Base-by-base conservation (phyloP, 192 early-diverging fungal genomes). In the Backusella mclennaniae region DNA sequence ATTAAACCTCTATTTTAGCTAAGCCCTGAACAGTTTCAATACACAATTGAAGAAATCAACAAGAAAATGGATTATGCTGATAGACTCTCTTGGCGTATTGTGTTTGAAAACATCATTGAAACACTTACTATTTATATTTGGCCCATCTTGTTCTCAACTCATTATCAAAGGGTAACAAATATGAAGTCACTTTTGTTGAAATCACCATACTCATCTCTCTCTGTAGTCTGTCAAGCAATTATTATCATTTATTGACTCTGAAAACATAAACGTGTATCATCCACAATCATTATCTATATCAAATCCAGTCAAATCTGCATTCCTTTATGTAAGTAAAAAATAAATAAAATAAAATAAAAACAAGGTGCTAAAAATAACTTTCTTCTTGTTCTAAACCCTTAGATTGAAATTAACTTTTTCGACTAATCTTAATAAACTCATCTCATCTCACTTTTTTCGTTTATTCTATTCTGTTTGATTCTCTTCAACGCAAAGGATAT, bases 31-130 rank as follows among this genome's bases (percentile, higher is more conserved):
- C 67, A 83, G 56, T 66, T 83, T 23, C 41, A 63, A 23, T 69
- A 74, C 46, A 83, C 82, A 36, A 76, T 83, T 31, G 66, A 59
- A 7, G 79, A 76, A 35, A 79, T 83, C 59, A 83, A 83, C 41
- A 46, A 44, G 23, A 74, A 73, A 19, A 49, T 83, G 67, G 36
- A 67, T 38, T 67, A 73, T 68, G 82, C 82, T 31, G 82, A 83
- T 36, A 71, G 75, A 19, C 29, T 83, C 52, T 75, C 82, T 3
- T 77, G 49, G 49, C 42, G 44, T 35, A 67, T 72, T 72, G 75
- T 79, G 2, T 74, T 83, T 66, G 75, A 83, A 66, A 83, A 83
- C 52, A 69, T 83, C 35, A 76, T 83, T 75, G 82, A 83, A 46
- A 77, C 66, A 41, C 11, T 77, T 17, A 83, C 82, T 31, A 83